A percentile compares a stretch with the other conserved stretches of the same genome.
These are phyloP conservation scores for Plenodomus biglobosus DNA, from an alignment of 2,329 filamentous ascomycete species.

Conservation along the genomic window DNA sequence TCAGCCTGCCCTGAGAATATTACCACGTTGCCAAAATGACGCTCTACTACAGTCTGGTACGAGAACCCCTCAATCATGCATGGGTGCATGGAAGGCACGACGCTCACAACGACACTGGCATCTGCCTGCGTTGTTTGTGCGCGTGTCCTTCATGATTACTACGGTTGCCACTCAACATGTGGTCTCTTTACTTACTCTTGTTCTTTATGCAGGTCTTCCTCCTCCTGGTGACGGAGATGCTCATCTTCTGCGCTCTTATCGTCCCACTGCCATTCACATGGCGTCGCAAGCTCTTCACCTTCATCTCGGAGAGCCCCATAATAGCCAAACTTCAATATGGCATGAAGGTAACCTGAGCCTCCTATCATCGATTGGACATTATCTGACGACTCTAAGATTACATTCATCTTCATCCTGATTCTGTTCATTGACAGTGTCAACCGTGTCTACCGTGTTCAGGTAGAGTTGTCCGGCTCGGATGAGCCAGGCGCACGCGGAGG, in stretches of 20 bases:
- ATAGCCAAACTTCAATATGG: constrained; percentile 96
- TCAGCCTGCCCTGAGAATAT: constrained; percentile 18
- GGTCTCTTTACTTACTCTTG: constrained; percentile 26
- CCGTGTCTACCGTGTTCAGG: constrained; percentile 93
- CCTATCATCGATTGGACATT: background rate
- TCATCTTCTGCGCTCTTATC: constrained; percentile 75
- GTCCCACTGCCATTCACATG: constrained; percentile 85
- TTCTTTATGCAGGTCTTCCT: constrained; percentile 68
- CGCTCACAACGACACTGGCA: background rate
- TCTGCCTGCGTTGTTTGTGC: constrained; percentile 3
- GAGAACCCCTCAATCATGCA: constrained; percentile 29
- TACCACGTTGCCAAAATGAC: constrained; percentile 59
- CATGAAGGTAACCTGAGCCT: constrained; percentile 65
- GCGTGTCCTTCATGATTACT: constrained; percentile 5
- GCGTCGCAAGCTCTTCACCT: constrained; percentile 87
- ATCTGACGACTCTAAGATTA: constrained; percentile 62
- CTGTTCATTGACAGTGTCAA: constrained; percentile 96
- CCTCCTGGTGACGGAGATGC: constrained; percentile 81
- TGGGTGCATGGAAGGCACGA: background rate
- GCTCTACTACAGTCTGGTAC: constrained; percentile 68
- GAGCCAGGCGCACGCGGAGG: constrained; percentile 57
- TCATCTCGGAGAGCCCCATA: constrained; percentile 85
- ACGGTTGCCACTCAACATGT: constrained; percentile 4
- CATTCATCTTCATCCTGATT: constrained; percentile 98
- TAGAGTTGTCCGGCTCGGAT: constrained; percentile 74